These are phyloP conservation scores for Mortierella sp. DNA, from an alignment of 371 early-diverging fungal genomes.

Conservation along the genomic window DNA sequence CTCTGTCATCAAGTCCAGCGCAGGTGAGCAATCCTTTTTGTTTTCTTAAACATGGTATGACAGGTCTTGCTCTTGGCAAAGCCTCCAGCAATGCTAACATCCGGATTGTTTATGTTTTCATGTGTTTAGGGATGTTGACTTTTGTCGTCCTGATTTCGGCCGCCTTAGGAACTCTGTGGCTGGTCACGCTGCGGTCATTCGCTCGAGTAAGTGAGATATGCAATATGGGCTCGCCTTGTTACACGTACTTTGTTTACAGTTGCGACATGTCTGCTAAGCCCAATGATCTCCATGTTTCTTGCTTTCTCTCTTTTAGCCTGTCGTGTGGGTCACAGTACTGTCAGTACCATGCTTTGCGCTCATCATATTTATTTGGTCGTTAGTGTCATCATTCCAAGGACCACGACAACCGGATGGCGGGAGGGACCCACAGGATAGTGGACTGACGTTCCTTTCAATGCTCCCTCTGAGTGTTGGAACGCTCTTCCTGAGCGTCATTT, in stretches of 20 bases:
- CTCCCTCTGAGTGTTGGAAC: slow-evolving; percentile 66
- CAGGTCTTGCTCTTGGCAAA: not conserved
- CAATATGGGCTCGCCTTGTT: not conserved
- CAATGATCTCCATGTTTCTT: not conserved
- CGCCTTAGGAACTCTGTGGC: slow-evolving; percentile 67
- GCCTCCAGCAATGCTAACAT: slow-evolving; percentile 6
- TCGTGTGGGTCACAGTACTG: slow-evolving; percentile 75
- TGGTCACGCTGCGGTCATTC: slow-evolving; percentile 65
- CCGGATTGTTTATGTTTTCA: not conserved
- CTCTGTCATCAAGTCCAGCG: slow-evolving; percentile 67
- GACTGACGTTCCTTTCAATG: slow-evolving; percentile 68
- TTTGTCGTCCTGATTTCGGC: slow-evolving; percentile 64
- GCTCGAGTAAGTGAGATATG: slow-evolving; percentile 62
- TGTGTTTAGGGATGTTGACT: slow-evolving; percentile 62
- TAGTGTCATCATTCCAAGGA: slow-evolving; percentile 65
- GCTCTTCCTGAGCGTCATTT: slow-evolving; percentile 44
- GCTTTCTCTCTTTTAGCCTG: slow-evolving; percentile 54
- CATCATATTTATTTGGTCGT: slow-evolving; percentile 69
- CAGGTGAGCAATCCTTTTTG: slow-evolving; percentile 55
- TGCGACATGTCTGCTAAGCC: not conserved
- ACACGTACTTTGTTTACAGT: not conserved
- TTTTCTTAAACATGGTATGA: not conserved
- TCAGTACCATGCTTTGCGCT: slow-evolving; percentile 68
- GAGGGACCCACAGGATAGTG: slow-evolving; percentile 62
- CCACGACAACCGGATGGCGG: slow-evolving; percentile 59